Evolutionary conservation across 1,284 basidiomycete species (phyloP).

Genomic region (Pterula multifida): DNA sequence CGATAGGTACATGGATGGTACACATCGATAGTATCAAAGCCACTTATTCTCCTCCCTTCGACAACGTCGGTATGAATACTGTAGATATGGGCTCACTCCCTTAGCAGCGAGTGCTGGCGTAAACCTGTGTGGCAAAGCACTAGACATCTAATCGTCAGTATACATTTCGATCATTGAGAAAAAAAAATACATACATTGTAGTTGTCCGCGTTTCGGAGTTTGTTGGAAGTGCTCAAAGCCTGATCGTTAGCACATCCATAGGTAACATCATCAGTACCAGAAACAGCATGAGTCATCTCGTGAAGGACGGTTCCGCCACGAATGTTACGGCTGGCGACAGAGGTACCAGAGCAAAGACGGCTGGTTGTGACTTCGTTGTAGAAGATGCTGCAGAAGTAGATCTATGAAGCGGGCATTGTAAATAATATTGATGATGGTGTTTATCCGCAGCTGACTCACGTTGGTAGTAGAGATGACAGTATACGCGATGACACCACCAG

Average conservation of each 20-base stretch:
- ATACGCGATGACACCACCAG: conserved; percentile 25
- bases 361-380: conserved; percentile 10
- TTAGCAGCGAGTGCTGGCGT: conserved; percentile 2
- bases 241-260: conserved; percentile 12
- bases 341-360: conserved; percentile 11
- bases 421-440: no score
- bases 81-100: no score
- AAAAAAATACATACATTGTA: conserved; percentile 15
- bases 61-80: no score
- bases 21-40: no score
- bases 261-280: conserved; percentile 10
- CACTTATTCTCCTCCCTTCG: no score
- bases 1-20: no score
- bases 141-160: conserved; percentile 8
- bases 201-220: conserved; percentile 11
- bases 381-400: conserved; percentile 15
- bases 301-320: conserved; percentile 14
- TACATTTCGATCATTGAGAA: neutral
- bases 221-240: conserved; percentile 8
- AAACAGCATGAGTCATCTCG: conserved; percentile 13
- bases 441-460: no score
- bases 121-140: conserved; percentile 22
- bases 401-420: conserved; percentile 8
- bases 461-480: conserved; percentile 25
- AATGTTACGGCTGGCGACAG: conserved; percentile 12